Percentiles rank a stretch among this genome's conserved stretches.
These are phyloP conservation scores for Fonsecaea nubica DNA, from an alignment of 2,329 filamentous ascomycete genomes.

Conservation along the genomic window DNA sequence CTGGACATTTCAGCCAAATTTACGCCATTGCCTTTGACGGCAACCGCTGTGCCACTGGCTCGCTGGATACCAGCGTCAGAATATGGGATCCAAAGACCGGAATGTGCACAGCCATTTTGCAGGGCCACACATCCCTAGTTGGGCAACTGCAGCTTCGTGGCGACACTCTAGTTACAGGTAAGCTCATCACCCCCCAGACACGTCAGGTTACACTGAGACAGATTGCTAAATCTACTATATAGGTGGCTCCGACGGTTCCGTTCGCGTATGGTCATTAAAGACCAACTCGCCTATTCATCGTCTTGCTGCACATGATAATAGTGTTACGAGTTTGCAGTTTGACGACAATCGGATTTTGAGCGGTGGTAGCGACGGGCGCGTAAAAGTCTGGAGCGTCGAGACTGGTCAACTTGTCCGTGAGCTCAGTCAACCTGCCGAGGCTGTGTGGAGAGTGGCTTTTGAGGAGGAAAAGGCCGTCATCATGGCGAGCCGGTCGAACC, in stretches of 20 bases:
- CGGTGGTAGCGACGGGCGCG: conserved; percentile 93
- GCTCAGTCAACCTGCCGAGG: conserved; percentile 87
- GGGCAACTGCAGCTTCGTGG: conserved; percentile 95
- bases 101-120: conserved; percentile 86
- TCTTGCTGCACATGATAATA: conserved; percentile 95
- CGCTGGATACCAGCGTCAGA: conserved; percentile 92
- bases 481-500: conserved; percentile 80
- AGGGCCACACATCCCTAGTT: conserved; percentile 95
- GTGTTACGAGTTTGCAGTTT: conserved; percentile 95
- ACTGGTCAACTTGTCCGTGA: conserved; percentile 90
- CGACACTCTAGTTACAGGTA: conserved; percentile 82
- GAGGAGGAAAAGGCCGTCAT: conserved; percentile 98
- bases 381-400: conserved; percentile 97
- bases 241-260: conserved; percentile 92
- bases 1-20: conserved; percentile 97
- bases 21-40: conserved; percentile 99
- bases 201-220: background rate
- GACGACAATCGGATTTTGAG: conserved; percentile 95
- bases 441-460: conserved; percentile 97
- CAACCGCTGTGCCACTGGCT: conserved; percentile 89
- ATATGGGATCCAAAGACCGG: conserved; percentile 94
- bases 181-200: background rate
- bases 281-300: conserved; percentile 92
- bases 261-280: conserved; percentile 92
- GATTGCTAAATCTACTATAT: background rate